Percentiles rank a stretch among this genome's conserved stretches.
These are phyloP conservation scores for Arthrobotrys megalospora DNA, from an alignment of 2,329 filamentous ascomycete species.

Conservation along the genomic window DNA sequence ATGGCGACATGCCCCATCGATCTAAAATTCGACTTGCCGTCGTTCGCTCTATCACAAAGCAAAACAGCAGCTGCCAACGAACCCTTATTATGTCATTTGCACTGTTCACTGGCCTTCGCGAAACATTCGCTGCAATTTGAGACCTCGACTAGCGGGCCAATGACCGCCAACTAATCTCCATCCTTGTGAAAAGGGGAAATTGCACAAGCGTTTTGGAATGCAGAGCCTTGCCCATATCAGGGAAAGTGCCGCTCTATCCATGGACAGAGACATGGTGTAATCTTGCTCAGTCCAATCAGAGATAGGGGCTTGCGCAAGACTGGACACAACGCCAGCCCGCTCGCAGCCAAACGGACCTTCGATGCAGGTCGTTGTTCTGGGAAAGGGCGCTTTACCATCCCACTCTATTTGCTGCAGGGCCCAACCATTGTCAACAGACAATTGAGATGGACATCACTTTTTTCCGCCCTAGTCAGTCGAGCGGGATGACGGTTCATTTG, in stretches of 20 bases:
- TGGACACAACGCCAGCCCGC: constrained; percentile 40
- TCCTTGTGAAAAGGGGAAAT: constrained; percentile 58
- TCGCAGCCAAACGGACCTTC: constrained; percentile 32
- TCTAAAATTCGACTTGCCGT: constrained; percentile 24
- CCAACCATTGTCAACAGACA: constrained; percentile 52
- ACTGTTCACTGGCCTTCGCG: constrained; percentile 30
- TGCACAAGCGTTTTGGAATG: constrained; percentile 58
- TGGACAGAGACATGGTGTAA: constrained; percentile 50
- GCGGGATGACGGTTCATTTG: constrained; percentile 61
- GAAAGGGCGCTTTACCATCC: constrained; percentile 46
- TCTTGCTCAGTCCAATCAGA: constrained; percentile 57
- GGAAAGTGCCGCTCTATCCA: constrained; percentile 45
- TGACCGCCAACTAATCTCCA: constrained; percentile 40
- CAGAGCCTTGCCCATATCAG: constrained; percentile 56
- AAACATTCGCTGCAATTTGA: constrained; percentile 55
- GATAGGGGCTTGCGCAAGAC: constrained; percentile 58
- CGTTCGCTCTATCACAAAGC: constrained; percentile 10
- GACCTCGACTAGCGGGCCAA: constrained; percentile 59
- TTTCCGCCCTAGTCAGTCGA: constrained; percentile 52
- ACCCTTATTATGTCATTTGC: constrained; percentile 38
- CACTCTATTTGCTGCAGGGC: constrained; percentile 55
- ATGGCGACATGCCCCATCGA: constrained; percentile 28
- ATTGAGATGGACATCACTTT: constrained; percentile 53
- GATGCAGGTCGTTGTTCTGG: constrained; percentile 27
- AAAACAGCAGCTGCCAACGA: constrained; percentile 21